Base-by-base conservation (phyloP, 2,329 filamentous ascomycete genomes). In the Apiospora rasikravindrae region DNA sequence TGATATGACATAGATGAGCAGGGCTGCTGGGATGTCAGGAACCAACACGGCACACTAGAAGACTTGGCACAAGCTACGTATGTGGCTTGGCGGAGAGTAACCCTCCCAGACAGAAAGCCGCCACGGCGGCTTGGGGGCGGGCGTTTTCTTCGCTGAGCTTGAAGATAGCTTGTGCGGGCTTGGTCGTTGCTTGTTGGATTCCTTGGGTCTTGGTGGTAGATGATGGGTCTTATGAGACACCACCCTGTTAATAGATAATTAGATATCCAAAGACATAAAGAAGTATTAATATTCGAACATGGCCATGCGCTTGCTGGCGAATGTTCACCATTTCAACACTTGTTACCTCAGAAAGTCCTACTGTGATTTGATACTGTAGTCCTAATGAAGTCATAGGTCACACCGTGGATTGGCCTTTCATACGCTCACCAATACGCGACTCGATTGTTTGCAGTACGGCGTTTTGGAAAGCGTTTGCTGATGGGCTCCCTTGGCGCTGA, bases 1-100 rank as follows among this genome's bases (percentile, higher is more conserved):
- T 64, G 19, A 64, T 40, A 64, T 64, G 57, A 64, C 57, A 64
- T 29, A 40, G 22, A 40, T 24, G 57, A 64, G 57, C 57, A 64
- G 57, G 57, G 33, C 33, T 40, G 33, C 57, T 37, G 19, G 57
- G 57, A 64, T 40, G 57, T 1, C 33, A 40, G 33, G 57, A 64
- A 64, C 57, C 57, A 40, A 64, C 33, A n/a, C 8, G 29, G 33
- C 33, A 37, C 57, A 64, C 57, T 64, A 64, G 29, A 40, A 40
- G 33, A 64, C 57, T 64, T 40, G 57, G 57, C 57, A 40, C 8
- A 6, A 6, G 33, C 57, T 64, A 64, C 57, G 33, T 64, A 40
- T 14, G 33, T 64, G 57, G 57, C 57, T 64, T 64, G 57, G 57
- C 57, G 33, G 14, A 13, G 57, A 64, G 22, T 19, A 24, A 64